Conservation (phyloP, 768 basidiomycete genomes). For the Hysterangium stoloniferum region DNA sequence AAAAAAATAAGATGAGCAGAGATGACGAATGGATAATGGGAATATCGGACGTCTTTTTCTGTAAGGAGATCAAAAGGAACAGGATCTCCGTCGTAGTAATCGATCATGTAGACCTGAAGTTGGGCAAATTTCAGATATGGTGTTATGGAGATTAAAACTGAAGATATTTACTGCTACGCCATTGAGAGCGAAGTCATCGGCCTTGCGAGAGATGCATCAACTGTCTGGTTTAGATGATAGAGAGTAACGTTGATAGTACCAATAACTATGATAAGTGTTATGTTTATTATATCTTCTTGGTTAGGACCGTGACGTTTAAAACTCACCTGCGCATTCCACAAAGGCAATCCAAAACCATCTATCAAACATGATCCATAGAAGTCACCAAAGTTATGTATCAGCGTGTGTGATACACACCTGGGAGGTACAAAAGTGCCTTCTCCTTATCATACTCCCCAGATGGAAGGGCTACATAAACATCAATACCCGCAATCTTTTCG, state of each 20-base stretch:
- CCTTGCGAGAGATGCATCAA: no score
- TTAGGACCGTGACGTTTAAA: no score
- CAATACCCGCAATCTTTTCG: slow-evolving; percentile 11
- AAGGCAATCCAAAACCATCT: slow-evolving; percentile 10
- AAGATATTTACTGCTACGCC: slow-evolving; percentile 5
- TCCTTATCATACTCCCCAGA: slow-evolving; percentile 11
- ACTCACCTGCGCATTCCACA: slow-evolving; percentile 5
- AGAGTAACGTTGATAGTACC: no score
- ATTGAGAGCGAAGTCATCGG: slow-evolving; percentile 13
- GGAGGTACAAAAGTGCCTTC: slow-evolving; percentile 11
- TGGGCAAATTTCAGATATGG: no score
- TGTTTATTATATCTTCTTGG: no score
- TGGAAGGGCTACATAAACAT: slow-evolving; percentile 10
- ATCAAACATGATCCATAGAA: no score
- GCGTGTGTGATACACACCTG: slow-evolving; percentile 3
- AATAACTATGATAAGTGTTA: no score
- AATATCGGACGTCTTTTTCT: neutral
- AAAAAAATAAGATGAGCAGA: neutral
- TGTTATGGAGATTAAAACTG: no score
- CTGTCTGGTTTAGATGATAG: no score
- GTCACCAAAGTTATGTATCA: neutral
- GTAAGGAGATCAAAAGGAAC: neutral
- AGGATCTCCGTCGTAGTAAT: slow-evolving; percentile 9
- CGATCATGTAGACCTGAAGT: slow-evolving; percentile 4
- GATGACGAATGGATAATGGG: neutral